These are phyloP conservation scores for Silene vulgaris DNA, from an alignment of 179 eudicot species.

Conservation along the genomic window DNA sequence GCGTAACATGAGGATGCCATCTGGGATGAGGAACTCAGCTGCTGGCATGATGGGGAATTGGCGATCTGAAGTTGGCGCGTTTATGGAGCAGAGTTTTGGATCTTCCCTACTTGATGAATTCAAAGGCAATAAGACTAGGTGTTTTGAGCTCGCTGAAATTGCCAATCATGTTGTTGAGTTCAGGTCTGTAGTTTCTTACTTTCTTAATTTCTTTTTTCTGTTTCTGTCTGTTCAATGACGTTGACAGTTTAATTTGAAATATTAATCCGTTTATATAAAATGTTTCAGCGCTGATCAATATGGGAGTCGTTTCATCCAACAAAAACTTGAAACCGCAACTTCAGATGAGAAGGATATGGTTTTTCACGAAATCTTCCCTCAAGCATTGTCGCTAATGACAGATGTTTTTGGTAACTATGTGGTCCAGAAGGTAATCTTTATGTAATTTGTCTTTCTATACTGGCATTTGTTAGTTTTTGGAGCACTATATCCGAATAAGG, in stretches of 20 bases:
- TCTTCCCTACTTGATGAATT: conserved; percentile 84
- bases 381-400: conserved; percentile 82
- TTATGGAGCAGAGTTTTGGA: conserved; percentile 58
- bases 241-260: neutral
- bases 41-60: conserved; percentile 70
- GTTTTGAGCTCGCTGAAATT: conserved; percentile 81
- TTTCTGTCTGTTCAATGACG: neutral
- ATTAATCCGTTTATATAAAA: conserved; percentile 13
- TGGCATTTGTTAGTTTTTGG: neutral
- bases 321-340: conserved; percentile 92
- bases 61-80: conserved; percentile 55
- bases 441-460: neutral
- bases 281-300: conserved; percentile 80
- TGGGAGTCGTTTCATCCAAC: conserved; percentile 91
- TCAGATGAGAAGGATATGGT: conserved; percentile 83
- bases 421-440: conserved; percentile 63
- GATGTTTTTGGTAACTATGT: conserved; percentile 98
- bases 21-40: conserved; percentile 73
- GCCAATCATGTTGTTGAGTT: conserved; percentile 80
- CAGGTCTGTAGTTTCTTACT: conserved; percentile 39
- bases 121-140: conserved; percentile 70
- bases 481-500: neutral
- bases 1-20: conserved; percentile 51
- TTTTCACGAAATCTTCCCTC: conserved; percentile 79
- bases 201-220: neutral